Base-by-base conservation (phyloP, 176 grass and related monocot genomes). In the Zea luxurians region DNA sequence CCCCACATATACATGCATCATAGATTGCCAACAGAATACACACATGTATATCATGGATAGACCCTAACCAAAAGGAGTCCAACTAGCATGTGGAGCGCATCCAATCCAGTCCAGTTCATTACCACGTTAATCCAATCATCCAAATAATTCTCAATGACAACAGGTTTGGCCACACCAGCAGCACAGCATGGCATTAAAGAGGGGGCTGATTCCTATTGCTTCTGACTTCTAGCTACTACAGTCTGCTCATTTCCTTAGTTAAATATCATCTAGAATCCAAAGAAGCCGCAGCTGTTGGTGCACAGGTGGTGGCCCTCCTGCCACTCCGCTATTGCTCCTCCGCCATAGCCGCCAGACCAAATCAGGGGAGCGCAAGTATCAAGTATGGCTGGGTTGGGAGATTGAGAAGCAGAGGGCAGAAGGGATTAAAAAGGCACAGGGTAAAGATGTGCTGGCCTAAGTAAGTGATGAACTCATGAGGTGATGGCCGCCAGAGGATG, bases 281-380 rank as follows among this genome's bases (percentile, higher is more conserved):
- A 85, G 76, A 78, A 85, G 83, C 68, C 48, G 16, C 76, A 73
- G 75, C 78, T 79, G 68, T 66, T 85, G 68, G 75, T 59, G 48
- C 76, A 85, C 38, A 85, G 76, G 47, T 68, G 60, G 83, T 85
- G 83, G 37, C 60, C 75, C 21, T 73, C 83, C 68, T 79, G 48
- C 76, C 68, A 73, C 48, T 85, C 76, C 76, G 79, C 83, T 27
- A 27, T 27, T 27, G 27, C 27, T 27, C 27, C 27, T 27, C 27
- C 40, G 58, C 83, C 83, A 85, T 79, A 5, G 17, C 16, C 13
- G 49, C 13, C 20, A 0, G 18, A 42, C 5, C 58, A 5, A 7
- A 8, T 50, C 36, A 4, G n/a, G 68, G 41, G 17, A 20, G n/a
- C 3, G 6, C 50, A 53, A 53, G 50, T 53, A 53, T 6, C 13